phyloP scores from a whole-genome alignment of 1,284 basidiomycete species.

The Irpex sp. region DNA sequence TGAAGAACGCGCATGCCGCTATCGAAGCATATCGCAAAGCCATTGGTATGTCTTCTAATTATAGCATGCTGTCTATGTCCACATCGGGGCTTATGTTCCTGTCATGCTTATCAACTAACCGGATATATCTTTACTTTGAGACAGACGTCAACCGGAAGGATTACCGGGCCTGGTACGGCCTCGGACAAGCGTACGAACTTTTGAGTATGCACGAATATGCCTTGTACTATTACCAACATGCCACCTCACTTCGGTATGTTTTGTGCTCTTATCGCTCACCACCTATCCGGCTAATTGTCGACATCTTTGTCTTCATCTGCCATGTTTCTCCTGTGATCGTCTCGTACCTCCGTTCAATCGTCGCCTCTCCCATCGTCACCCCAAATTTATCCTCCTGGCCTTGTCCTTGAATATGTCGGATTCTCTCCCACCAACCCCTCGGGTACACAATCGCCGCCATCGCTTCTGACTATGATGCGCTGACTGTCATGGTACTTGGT shows the following conservation, averaged over 20 bases:
- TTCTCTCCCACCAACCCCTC: background rate
- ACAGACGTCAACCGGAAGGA: slow-evolving; percentile 93
- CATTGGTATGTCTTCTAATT: slow-evolving; percentile 64
- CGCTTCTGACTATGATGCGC: background rate
- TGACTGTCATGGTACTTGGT: background rate
- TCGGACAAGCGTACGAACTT: slow-evolving; percentile 97
- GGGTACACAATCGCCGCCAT: background rate
- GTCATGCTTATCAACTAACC: background rate
- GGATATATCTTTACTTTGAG: slow-evolving; percentile 6
- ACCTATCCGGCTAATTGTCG: background rate
- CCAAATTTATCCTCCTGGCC: background rate
- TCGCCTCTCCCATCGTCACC: background rate
- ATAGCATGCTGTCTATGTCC: background rate
- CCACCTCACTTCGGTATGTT: slow-evolving; percentile 82
- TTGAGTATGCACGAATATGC: slow-evolving; percentile 97
- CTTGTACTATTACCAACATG: slow-evolving; percentile 94
- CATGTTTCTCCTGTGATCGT: background rate
- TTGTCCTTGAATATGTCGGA: background rate
- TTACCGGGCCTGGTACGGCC: slow-evolving; percentile 97
- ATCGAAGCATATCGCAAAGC: slow-evolving; percentile 97
- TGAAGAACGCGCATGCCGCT: slow-evolving; percentile 98
- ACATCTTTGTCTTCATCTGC: background rate
- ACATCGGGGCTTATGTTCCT: background rate
- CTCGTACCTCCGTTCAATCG: background rate
- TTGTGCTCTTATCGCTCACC: background rate